A percentile compares a stretch with the other conserved stretches of the same genome.
Evolutionary conservation across 352 stramenopile genomes (phyloP).

Genomic region (Globisporangium cederbergense): DNA sequence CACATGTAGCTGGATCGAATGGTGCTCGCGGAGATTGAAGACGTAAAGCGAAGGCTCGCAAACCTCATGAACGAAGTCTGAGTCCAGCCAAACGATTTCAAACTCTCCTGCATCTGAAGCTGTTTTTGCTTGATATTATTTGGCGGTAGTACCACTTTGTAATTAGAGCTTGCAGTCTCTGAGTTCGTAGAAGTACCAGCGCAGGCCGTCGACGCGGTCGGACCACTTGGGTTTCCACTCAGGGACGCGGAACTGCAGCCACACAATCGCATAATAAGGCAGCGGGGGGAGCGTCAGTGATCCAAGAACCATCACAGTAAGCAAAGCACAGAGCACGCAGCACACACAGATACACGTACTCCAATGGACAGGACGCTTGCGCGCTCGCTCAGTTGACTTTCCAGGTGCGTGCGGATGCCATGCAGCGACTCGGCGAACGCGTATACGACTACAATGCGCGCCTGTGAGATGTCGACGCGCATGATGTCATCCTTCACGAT

Average conservation of each 20-base stretch:
- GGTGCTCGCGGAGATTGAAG: slow-evolving; percentile 58
- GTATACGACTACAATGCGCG: slow-evolving; percentile 78
- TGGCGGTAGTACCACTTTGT: too few relatives aligned
- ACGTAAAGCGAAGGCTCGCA: slow-evolving; percentile 61
- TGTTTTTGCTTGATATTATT: too few relatives aligned
- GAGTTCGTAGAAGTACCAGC: slow-evolving; percentile 81
- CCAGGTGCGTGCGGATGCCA: slow-evolving; percentile 53
- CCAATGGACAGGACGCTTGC: slow-evolving; percentile 76
- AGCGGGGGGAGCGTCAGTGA: neutral
- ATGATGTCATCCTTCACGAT: slow-evolving; percentile 64
- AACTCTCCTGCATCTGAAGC: too few relatives aligned
- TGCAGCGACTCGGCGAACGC: slow-evolving; percentile 75
- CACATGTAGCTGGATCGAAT: slow-evolving; percentile 45
- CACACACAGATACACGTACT: slow-evolving; percentile 26
- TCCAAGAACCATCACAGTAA: neutral
- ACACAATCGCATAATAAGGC: slow-evolving; percentile 6
- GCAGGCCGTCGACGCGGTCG: slow-evolving; percentile 44
- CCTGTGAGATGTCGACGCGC: slow-evolving; percentile 38
- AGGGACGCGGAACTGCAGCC: slow-evolving; percentile 66
- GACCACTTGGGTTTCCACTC: slow-evolving; percentile 61
- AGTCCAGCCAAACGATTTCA: neutral
- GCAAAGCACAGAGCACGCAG: neutral
- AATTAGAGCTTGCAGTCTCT: slow-evolving; percentile 8
- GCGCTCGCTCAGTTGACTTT: slow-evolving; percentile 26
- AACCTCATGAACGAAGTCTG: slow-evolving; percentile 31